Percentiles rank a stretch among this genome's conserved stretches.
These are phyloP conservation scores for Mortierella sp. DNA, from an alignment of 371 early-diverging fungal species.

Conservation along the genomic window DNA sequence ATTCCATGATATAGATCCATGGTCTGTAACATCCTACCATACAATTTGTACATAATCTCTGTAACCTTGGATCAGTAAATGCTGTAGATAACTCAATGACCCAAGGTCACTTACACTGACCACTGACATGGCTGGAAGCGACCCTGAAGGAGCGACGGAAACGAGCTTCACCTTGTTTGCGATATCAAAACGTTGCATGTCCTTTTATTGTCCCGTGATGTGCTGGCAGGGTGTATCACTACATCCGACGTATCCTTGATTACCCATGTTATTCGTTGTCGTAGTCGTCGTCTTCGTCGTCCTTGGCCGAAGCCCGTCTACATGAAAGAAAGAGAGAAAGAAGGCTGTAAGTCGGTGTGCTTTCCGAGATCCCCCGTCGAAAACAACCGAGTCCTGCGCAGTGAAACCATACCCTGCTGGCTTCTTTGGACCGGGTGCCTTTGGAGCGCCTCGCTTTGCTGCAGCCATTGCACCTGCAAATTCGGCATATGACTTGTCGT, in stretches of 20 bases:
- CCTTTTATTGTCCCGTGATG: not conserved
- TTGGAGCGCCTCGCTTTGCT: constrained; percentile 27
- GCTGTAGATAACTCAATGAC: too few relatives aligned
- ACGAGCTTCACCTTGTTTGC: too few relatives aligned
- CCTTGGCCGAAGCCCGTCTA: constrained; percentile 19
- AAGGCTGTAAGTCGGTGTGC: too few relatives aligned
- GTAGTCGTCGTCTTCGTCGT: constrained; percentile 45
- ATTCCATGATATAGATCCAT: not conserved
- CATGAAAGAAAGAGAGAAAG: not conserved
- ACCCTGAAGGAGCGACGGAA: too few relatives aligned
- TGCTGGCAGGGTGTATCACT: not conserved
- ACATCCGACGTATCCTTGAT: not conserved
- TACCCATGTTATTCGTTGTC: constrained; percentile 19
- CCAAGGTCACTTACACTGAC: too few relatives aligned
- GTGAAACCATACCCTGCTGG: constrained; percentile 5
- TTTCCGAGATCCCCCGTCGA: too few relatives aligned
- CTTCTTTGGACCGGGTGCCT: constrained; percentile 11
- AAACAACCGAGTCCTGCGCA: not conserved
- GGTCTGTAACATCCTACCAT: not conserved
- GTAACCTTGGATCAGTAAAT: too few relatives aligned
- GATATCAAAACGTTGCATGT: too few relatives aligned
- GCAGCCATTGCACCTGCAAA: constrained; percentile 41
- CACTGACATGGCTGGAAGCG: too few relatives aligned
- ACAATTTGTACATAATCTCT: constrained; percentile 15
- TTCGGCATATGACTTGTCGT: constrained; percentile 24